Conservation (phyloP, 2,329 filamentous ascomycete genomes). For the Emericellopsis atlantica region DNA sequence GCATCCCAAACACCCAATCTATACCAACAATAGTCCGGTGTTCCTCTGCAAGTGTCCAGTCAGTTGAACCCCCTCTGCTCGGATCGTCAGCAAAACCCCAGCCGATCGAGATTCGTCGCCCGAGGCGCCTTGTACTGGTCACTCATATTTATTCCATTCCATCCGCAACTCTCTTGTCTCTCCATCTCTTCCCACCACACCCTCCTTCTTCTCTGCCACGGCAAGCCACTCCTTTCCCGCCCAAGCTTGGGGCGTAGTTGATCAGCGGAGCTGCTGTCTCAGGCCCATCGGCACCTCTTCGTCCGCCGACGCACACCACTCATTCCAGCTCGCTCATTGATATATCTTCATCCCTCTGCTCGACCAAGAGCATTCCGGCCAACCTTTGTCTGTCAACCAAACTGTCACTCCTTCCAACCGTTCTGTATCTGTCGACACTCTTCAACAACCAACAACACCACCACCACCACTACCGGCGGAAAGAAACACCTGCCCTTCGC, state of each 20-base stretch:
- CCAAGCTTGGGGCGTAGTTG: constrained; percentile 9
- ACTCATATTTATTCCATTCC: constrained; percentile 16
- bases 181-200: constrained; percentile 16
- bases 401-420: not conserved
- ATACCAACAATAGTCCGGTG: constrained; percentile 9
- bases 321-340: constrained; percentile 20
- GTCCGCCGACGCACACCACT: constrained; percentile 8
- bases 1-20: constrained; percentile 12
- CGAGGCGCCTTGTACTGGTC: constrained; percentile 2
- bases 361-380: constrained; percentile 19
- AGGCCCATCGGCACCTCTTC: constrained; percentile 14
- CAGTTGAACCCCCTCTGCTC: not conserved
- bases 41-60: not conserved
- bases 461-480: not conserved
- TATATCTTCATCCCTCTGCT: constrained; percentile 26
- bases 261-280: constrained; percentile 23
- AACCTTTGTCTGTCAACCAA: constrained; percentile 7
- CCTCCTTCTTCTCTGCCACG: constrained; percentile 8
- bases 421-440: too few species aligned
- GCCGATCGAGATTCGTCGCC: constrained; percentile 12
- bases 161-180: constrained; percentile 20
- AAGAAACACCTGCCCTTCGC: not conserved
- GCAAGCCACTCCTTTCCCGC: not conserved
- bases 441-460: not conserved
- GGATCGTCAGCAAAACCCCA: constrained; percentile 6